A percentile compares a stretch with the other conserved stretches of the same genome.
Evolutionary conservation across 805 yeast species (phyloP).

Genomic region (Vanderwaltozyma tropicalis): DNA sequence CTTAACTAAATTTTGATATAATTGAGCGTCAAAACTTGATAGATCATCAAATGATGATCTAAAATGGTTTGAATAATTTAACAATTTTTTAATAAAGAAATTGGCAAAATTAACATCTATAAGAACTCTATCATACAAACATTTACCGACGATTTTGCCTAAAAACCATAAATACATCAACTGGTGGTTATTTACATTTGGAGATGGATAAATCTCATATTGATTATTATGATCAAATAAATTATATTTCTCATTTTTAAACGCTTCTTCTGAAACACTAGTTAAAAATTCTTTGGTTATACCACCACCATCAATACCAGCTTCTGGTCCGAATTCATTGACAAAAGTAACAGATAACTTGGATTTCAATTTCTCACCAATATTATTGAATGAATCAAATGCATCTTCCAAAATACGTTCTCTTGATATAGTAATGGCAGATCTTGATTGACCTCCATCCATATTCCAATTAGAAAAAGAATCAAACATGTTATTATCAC

Average conservation of each 20-base stretch:
- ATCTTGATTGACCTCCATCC: conserved; percentile 6
- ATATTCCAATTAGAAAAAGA: conserved; percentile 5
- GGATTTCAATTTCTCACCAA: conserved; percentile 49
- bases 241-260: conserved; percentile 30
- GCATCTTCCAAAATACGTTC: conserved; percentile 70
- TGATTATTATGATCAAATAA: conserved; percentile 37
- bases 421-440: conserved; percentile 51
- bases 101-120: conserved; percentile 81
- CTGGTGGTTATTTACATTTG: conserved; percentile 15
- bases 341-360: conserved; percentile 54
- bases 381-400: conserved; percentile 41
- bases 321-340: conserved; percentile 69
- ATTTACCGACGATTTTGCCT: conserved; percentile 81
- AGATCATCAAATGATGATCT: conserved; percentile 64
- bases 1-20: conserved; percentile 56
- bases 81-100: conserved; percentile 68
- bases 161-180: conserved; percentile 43
- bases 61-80: conserved; percentile 27
- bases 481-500: conserved; percentile 7
- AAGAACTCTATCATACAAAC: conserved; percentile 72
- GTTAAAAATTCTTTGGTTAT: conserved; percentile 84
- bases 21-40: conserved; percentile 53
- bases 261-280: conserved; percentile 58
- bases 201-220: conserved; percentile 59
- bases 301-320: conserved; percentile 97